phyloP scores from a whole-genome alignment of 1,284 basidiomycete genomes.

The Porodaedalea pini region DNA sequence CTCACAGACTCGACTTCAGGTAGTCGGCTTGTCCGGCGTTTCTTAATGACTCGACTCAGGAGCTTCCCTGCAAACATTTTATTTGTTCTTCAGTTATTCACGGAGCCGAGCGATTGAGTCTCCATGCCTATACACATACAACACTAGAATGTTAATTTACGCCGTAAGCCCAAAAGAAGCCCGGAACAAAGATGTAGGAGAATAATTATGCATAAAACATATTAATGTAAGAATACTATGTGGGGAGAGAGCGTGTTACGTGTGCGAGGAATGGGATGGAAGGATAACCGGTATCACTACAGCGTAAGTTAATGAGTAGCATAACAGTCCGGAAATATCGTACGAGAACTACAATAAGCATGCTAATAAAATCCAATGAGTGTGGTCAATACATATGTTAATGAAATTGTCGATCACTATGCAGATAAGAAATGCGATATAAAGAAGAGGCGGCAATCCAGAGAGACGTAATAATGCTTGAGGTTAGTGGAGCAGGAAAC shows the following conservation, averaged over 20 bases:
- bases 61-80: neutral
- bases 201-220: conserved; percentile 15
- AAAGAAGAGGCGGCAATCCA: conserved; percentile 4
- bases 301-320: conserved; percentile 2
- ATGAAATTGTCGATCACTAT: conserved; percentile 9
- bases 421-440: conserved; percentile 8
- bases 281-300: conserved; percentile 19
- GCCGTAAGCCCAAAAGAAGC: neutral
- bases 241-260: neutral
- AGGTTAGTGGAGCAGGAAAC: conserved; percentile 11
- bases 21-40: neutral
- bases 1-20: neutral
- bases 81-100: conserved; percentile 5
- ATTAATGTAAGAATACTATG: conserved; percentile 2
- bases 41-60: neutral
- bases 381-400: conserved; percentile 8
- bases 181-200: conserved; percentile 1
- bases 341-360: neutral
- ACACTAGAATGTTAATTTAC: conserved; percentile 1
- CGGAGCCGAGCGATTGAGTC: neutral
- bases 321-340: conserved; percentile 5
- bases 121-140: neutral
- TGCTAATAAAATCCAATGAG: conserved; percentile 8
- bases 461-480: conserved; percentile 14
- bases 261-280: neutral